These are phyloP conservation scores for Cladophialophora carrionii DNA, from an alignment of 2,329 filamentous ascomycete species.

Conservation along the genomic window DNA sequence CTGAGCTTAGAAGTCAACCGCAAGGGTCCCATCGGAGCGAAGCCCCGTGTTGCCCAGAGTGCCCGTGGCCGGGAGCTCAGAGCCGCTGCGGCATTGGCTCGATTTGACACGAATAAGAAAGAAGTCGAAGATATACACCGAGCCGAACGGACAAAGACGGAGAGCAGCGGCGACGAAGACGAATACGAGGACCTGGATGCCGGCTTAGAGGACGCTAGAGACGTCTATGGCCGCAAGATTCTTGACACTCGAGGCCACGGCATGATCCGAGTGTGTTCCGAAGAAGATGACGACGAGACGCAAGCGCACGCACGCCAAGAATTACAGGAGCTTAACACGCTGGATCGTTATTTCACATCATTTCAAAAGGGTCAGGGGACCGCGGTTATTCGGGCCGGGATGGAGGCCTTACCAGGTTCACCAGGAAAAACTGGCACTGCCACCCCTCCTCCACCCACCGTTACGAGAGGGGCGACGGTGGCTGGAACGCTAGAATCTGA, in stretches of 20 bases:
- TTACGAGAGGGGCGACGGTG: background rate
- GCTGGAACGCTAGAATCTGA: constrained; percentile 3
- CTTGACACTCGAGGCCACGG: constrained; percentile 68
- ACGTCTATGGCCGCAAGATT: constrained; percentile 67
- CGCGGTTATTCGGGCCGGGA: background rate
- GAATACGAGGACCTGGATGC: constrained; percentile 43
- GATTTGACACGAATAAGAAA: constrained; percentile 61
- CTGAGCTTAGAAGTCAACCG: constrained; percentile 66
- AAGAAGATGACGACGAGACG: constrained; percentile 65
- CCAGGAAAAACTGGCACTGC: background rate
- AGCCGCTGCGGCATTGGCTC: constrained; percentile 74
- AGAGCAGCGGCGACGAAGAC: constrained; percentile 45
- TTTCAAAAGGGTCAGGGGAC: constrained; percentile 17
- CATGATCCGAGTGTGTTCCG: constrained; percentile 71
- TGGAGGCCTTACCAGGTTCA: background rate
- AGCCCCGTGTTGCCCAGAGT: constrained; percentile 74
- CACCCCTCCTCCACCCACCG: background rate
- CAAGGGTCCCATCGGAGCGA: constrained; percentile 59
- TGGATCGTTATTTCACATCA: constrained; percentile 41
- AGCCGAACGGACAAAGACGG: constrained; percentile 42
- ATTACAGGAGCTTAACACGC: constrained; percentile 66
- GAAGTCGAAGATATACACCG: constrained; percentile 38
- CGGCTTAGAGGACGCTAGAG: constrained; percentile 59
- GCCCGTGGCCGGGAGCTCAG: constrained; percentile 73
- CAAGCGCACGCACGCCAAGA: constrained; percentile 65